These are phyloP conservation scores for Flaveria floridana DNA, from an alignment of 140 eudicot genomes.

Conservation along the genomic window DNA sequence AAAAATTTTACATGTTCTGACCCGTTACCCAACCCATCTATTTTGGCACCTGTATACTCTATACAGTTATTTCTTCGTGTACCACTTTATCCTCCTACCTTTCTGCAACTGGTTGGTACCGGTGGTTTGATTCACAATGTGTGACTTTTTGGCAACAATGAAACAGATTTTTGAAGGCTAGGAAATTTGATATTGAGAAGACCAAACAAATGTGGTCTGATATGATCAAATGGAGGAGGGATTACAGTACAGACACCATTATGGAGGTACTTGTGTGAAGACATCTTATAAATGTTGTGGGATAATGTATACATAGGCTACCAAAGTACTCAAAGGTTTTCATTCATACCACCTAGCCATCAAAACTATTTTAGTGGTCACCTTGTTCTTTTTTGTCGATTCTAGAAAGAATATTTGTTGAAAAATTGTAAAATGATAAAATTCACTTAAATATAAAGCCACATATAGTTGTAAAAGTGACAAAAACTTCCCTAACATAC, in stretches of 20 bases:
- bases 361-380: background rate
- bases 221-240: constrained; percentile 89
- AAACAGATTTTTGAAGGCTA: constrained; percentile 76
- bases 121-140: background rate
- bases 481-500: background rate
- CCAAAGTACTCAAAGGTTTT: background rate
- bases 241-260: constrained; percentile 73
- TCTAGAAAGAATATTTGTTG: background rate
- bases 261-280: constrained; percentile 47
- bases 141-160: constrained; percentile 4
- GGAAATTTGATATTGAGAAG: constrained; percentile 81
- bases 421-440: constrained; percentile 7
- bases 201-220: constrained; percentile 92
- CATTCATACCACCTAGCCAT: constrained; percentile 1
- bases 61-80: background rate
- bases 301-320: constrained; percentile 19
- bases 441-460: constrained; percentile 6
- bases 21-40: background rate
- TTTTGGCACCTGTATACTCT: background rate
- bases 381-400: background rate
- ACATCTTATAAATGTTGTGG: constrained; percentile 4
- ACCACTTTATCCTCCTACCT: constrained; percentile 2
- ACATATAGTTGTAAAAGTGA: background rate
- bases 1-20: constrained; percentile 3
- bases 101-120: background rate